phyloP scores from a whole-genome alignment of 495 filamentous ascomycete species.

The Daldinia loculata region DNA sequence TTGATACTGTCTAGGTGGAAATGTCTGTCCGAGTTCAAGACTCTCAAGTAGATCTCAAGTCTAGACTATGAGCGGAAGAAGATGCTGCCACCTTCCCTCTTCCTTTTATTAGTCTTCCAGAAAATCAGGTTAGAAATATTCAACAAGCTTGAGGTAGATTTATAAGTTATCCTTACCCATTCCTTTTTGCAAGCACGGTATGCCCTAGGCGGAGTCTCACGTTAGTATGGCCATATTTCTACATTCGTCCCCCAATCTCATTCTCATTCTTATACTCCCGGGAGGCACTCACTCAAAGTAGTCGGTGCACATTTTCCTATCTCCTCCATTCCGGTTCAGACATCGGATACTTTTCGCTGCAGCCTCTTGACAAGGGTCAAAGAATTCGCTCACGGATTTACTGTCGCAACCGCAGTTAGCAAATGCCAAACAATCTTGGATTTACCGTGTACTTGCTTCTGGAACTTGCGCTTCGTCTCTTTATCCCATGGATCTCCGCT shows the following conservation, averaged over 20 bases:
- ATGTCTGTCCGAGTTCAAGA: not conserved
- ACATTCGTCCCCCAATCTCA: not conserved
- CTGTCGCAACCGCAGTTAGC: slow-evolving; percentile 53
- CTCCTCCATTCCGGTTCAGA: slow-evolving; percentile 83
- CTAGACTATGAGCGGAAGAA: slow-evolving; percentile 16
- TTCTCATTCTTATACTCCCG: not conserved
- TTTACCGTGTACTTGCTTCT: slow-evolving; percentile 45
- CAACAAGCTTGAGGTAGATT: not conserved
- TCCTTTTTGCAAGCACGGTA: slow-evolving; percentile 94
- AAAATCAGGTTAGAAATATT: slow-evolving; percentile 5
- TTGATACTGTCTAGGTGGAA: not conserved
- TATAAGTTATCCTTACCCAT: slow-evolving; percentile 71
- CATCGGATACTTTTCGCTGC: slow-evolving; percentile 85
- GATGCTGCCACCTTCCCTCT: slow-evolving; percentile 54
- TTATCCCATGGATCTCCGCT: slow-evolving; percentile 49
- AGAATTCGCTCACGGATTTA: slow-evolving; percentile 84
- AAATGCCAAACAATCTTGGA: not conserved
- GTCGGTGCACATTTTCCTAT: slow-evolving; percentile 86
- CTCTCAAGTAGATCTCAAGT: not conserved
- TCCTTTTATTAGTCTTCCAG: slow-evolving; percentile 59
- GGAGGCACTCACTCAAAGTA: slow-evolving; percentile 84
- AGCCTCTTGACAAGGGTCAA: slow-evolving; percentile 95
- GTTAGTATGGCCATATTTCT: slow-evolving; percentile 32
- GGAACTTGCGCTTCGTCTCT: slow-evolving; percentile 56
- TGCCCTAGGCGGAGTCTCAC: slow-evolving; percentile 62